These are phyloP conservation scores for Mycena galopus DNA, from an alignment of 768 basidiomycete species.

Conservation along the genomic window DNA sequence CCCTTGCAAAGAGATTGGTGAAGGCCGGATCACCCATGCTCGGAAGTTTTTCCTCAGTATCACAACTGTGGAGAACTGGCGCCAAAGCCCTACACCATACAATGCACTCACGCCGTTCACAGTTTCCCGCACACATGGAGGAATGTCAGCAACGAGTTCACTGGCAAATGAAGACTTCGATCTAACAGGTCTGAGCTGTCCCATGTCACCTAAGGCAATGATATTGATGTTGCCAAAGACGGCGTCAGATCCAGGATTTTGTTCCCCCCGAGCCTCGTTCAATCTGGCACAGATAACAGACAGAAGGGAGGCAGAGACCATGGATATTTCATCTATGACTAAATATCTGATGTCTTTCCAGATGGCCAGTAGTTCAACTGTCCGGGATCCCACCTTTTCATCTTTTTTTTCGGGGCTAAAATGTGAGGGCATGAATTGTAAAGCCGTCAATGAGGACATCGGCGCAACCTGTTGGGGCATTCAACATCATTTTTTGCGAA, in stretches of 20 bases:
- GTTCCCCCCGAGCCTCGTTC: background rate
- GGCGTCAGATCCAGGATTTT: background rate
- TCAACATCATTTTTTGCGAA: too few species aligned
- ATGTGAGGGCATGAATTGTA: background rate
- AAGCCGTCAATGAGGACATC: background rate
- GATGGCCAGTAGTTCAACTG: background rate
- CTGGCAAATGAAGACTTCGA: background rate
- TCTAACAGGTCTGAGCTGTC: background rate
- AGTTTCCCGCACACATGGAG: background rate
- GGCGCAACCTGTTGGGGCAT: background rate
- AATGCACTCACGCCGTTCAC: background rate
- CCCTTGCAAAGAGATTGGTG: background rate
- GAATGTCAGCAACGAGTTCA: background rate
- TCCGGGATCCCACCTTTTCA: background rate
- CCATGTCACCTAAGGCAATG: background rate
- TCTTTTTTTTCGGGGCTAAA: background rate
- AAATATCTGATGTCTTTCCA: background rate
- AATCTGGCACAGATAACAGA: background rate
- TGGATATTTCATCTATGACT: constrained; percentile 7
- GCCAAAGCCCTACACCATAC: background rate
- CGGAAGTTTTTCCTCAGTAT: background rate
- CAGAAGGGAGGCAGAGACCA: background rate
- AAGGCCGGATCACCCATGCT: background rate
- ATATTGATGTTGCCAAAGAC: background rate
- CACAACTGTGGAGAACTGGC: background rate